Base-by-base conservation (phyloP, 192 early-diverging fungal species). In the Chytriomyces hyalinus region DNA sequence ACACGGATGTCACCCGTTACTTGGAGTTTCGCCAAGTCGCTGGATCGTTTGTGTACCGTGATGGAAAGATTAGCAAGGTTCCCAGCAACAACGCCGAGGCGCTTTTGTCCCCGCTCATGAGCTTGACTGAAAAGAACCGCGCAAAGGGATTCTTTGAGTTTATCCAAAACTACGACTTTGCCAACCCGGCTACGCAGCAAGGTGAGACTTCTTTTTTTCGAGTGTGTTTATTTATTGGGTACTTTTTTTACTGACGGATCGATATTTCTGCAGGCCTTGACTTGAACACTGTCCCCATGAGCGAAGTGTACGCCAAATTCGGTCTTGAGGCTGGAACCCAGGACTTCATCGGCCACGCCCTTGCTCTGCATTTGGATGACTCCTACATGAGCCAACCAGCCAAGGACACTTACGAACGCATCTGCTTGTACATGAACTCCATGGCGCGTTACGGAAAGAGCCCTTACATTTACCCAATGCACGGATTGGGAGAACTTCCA, bases 1-100 rank as follows among this genome's bases (percentile, higher is more conserved):
- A 99, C 85, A 98, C 96, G 51, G 95, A 98, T 75, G 97, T 99
- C 26, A 97, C 97, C 43, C 93, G 95, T 66, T 98, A 99, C 88
- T 88, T 98, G 43, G 96, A 97, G 83, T 98, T 99, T 88, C 94
- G 94, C 80, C 94, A 96, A 78, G 94, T 99, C 68, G 86, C 92
- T 20, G 96, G 96, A 6, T 96, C 94, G 47, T 97, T 88, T 85
- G 96, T 99, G 6, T 96, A 92, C 85, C 88, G 93, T 50, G 92
- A 93, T 80, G 95, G 91, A 68, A 89, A 89, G 70, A 93, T 99
- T 80, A 91, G 91, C 87, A 98, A 98, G 87, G 98, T 99, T 36
- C 98, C 98, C 24, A 82, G 95, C 72, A 96, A 87, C 60, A 92
- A 94, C 66, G 82, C 85, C 49, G 97, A 99, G 81, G 96, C 96